These are phyloP conservation scores for Anisodus tanguticus DNA, from an alignment of 257 asterid species.

Conservation along the genomic window DNA sequence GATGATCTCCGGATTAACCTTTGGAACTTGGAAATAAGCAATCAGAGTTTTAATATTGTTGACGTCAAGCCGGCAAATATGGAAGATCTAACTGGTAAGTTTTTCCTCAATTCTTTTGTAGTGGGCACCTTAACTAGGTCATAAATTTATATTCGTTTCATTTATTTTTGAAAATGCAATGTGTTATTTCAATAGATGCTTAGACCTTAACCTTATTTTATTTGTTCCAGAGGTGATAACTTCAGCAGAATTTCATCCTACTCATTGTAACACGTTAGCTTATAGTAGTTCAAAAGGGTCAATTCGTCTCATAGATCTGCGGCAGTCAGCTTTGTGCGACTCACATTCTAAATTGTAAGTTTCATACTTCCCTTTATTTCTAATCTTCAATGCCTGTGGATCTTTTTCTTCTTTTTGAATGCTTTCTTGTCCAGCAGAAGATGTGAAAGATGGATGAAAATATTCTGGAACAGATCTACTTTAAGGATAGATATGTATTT, in stretches of 20 bases:
- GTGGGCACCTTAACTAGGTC: slow-evolving; percentile 14
- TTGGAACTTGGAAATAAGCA: slow-evolving; percentile 98
- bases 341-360: slow-evolving; percentile 67
- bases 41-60: slow-evolving; percentile 96
- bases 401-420: neutral
- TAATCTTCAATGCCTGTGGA: neutral
- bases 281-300: slow-evolving; percentile 99
- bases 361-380: neutral
- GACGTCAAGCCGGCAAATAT: slow-evolving; percentile 95
- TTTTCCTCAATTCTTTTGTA: neutral
- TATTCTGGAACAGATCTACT: neutral
- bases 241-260: slow-evolving; percentile 98
- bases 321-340: slow-evolving; percentile 97
- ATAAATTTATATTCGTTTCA: neutral
- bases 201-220: slow-evolving; percentile 24
- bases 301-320: slow-evolving; percentile 95
- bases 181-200: slow-evolving; percentile 18
- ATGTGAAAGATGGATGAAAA: neutral
- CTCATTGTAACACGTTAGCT: slow-evolving; percentile 91
- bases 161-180: neutral
- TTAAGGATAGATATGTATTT: neutral
- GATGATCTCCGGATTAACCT: slow-evolving; percentile 98
- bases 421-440: neutral
- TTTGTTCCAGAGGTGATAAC: slow-evolving; percentile 95
- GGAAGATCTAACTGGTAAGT: slow-evolving; percentile 96